phyloP scores from a whole-genome alignment of 2,329 filamentous ascomycete species.

The Alternaria atra region DNA sequence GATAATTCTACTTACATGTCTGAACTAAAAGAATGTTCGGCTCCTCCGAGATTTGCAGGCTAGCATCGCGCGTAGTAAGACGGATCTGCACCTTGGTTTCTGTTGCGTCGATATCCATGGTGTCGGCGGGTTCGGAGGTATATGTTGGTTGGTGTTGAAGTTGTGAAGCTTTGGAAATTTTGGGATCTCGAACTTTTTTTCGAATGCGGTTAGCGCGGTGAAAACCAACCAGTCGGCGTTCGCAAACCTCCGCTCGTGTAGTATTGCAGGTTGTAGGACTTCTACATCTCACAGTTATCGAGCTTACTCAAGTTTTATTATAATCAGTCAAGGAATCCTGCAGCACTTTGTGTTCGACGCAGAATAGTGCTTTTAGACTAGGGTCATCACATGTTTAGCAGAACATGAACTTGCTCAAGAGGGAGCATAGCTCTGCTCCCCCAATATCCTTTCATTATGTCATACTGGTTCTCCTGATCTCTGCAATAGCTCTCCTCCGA shows the following conservation, averaged over 20 bases:
- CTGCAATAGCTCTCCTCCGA: constrained; percentile 65
- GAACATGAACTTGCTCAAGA: background rate
- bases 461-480: constrained; percentile 56
- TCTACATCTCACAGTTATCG: background rate
- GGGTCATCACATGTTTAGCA: background rate
- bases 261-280: background rate
- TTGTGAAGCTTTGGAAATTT: constrained; percentile 39
- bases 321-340: no score
- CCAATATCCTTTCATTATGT: constrained; percentile 13
- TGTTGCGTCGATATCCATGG: constrained; percentile 38
- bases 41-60: constrained; percentile 46
- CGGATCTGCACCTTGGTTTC: constrained; percentile 49
- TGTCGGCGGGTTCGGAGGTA: constrained; percentile 5
- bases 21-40: constrained; percentile 44
- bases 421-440: background rate
- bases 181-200: constrained; percentile 35
- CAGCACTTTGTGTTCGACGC: background rate
- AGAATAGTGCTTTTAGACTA: background rate
- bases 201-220: constrained; percentile 40
- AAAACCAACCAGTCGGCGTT: constrained; percentile 32
- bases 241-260: constrained; percentile 24
- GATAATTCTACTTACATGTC: constrained; percentile 38
- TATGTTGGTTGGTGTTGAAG: constrained; percentile 14
- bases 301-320: background rate
- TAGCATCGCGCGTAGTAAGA: constrained; percentile 45